Evolutionary conservation across 2,329 filamentous ascomycete species (phyloP), one percentile per base, ranked within the genome.

Genomic region (Onygena corvina): DNA sequence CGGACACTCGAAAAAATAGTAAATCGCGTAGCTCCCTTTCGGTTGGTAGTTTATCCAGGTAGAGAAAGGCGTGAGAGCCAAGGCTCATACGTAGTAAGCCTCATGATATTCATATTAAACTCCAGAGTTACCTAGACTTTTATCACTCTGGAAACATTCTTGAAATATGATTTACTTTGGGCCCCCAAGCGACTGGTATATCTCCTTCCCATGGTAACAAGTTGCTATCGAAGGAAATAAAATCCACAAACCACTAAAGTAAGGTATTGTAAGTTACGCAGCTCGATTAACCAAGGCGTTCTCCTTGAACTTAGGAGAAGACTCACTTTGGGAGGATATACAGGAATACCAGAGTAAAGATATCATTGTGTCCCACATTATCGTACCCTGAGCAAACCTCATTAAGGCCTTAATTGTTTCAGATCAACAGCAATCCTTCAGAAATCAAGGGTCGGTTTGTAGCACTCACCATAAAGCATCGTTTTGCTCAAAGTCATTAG

Each of bases 401-500:
- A 52, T 79, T 78, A 47, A 81, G 60, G 68, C 74, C 79, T 79
- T 53, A 31, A 44, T 53, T 27, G 12, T 14, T 33, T 8, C 12
- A 46, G 2, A n/a, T 46, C 18, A 46, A 27, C 30, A 11, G 20
- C n/a, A 33, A 14, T 33, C 6, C 18, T 5, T 46, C 4, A 4
- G 9, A 4, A 1, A 30, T n/a, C 14, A 20, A 34, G 25, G 3
- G 9, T 18, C n/a, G 14, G 11, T 46, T 8, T n/a, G 16, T 20
- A 46, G 54, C 35, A 69, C 74, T 69, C 56, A 80, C 81, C 78
- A 57, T 85, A 85, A 4, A 86, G 61, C 21, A 80, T 58, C 1
- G 81, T 84, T 69, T 85, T 85, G 59, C 76, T 77, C 16, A 83
- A 60, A 1, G 82, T 85, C 72, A 84, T 77, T 1, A 80, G 66